Percentiles rank a stretch among this genome's conserved stretches.
phyloP scores from a whole-genome alignment of 2,329 filamentous ascomycete species.

The Curvularia hawaiiensis region DNA sequence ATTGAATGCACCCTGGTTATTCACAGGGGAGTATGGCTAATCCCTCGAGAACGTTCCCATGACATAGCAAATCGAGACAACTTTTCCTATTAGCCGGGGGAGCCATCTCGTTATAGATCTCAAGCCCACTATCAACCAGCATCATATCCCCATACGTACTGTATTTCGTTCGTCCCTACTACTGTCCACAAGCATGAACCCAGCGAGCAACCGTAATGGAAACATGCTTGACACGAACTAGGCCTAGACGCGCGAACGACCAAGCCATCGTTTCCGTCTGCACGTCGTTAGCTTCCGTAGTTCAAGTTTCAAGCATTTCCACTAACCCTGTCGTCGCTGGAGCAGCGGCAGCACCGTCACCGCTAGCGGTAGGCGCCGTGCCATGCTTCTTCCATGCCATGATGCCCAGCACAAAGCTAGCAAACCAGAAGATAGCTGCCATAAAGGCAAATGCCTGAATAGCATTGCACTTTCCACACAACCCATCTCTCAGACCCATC shows the following conservation, averaged over 20 bases:
- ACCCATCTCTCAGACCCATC: slow-evolving; percentile 49
- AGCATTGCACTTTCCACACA: slow-evolving; percentile 73
- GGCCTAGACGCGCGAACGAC: neutral
- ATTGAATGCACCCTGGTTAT: neutral
- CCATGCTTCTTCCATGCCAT: slow-evolving; percentile 1
- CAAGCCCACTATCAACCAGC: neutral
- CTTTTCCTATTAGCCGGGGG: neutral
- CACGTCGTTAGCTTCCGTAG: neutral
- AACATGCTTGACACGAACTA: neutral
- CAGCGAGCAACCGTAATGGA: neutral
- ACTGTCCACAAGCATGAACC: neutral
- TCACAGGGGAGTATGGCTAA: neutral
- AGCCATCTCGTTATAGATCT: neutral
- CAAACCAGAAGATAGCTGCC: slow-evolving; percentile 72
- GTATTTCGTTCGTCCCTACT: neutral
- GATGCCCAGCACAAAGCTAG: slow-evolving; percentile 49
- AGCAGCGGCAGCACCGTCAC: neutral
- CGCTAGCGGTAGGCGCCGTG: neutral
- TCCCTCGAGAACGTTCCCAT: neutral
- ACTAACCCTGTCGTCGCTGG: neutral
- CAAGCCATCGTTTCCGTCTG: neutral
- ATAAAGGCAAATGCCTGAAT: slow-evolving; percentile 73
- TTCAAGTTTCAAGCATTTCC: neutral
- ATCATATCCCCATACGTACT: neutral
- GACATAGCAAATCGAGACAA: neutral